These are phyloP conservation scores for Globisporangium perplexum DNA, from an alignment of 352 stramenopile species.

Conservation along the genomic window DNA sequence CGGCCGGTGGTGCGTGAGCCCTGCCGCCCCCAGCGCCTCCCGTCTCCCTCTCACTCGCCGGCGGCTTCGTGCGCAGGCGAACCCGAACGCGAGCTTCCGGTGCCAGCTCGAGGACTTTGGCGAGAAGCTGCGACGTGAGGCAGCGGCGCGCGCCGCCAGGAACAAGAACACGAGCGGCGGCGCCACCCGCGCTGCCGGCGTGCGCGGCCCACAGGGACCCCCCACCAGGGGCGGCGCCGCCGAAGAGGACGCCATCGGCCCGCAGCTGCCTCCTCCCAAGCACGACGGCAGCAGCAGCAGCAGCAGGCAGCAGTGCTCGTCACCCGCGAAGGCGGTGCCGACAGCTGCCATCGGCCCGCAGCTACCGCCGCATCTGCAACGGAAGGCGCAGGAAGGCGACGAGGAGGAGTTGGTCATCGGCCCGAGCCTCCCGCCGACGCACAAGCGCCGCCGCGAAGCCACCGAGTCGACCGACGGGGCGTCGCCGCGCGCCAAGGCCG, in stretches of 20 bases:
- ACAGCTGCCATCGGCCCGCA: conserved; percentile 46
- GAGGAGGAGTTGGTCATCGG: no score
- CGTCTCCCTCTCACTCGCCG: no score
- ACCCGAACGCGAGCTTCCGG: conserved; percentile 72
- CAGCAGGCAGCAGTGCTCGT: not conserved
- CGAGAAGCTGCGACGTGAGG: conserved; percentile 29
- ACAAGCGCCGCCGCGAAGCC: conserved; percentile 7
- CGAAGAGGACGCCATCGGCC: not conserved
- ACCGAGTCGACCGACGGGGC: not conserved
- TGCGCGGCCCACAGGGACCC: conserved; percentile 12
- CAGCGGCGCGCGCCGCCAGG: conserved; percentile 4
- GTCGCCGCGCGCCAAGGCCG: not conserved
- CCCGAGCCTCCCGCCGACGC: conserved; percentile 4
- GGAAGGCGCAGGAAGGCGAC: conserved; percentile 1
- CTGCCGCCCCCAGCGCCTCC: no score
- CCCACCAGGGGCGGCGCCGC: no score
- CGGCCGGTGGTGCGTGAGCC: conserved; percentile 46
- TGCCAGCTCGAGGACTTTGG: conserved; percentile 54
- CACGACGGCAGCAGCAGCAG: not conserved
- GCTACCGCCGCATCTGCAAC: conserved; percentile 29
- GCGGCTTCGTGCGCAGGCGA: conserved; percentile 25
- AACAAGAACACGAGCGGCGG: conserved; percentile 2
- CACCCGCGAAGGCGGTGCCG: conserved; percentile 1
- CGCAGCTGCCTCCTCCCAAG: not conserved
- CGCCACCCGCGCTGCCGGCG: not conserved